phyloP scores from a whole-genome alignment of 495 filamentous ascomycete species.

The Lichina pygmaea region DNA sequence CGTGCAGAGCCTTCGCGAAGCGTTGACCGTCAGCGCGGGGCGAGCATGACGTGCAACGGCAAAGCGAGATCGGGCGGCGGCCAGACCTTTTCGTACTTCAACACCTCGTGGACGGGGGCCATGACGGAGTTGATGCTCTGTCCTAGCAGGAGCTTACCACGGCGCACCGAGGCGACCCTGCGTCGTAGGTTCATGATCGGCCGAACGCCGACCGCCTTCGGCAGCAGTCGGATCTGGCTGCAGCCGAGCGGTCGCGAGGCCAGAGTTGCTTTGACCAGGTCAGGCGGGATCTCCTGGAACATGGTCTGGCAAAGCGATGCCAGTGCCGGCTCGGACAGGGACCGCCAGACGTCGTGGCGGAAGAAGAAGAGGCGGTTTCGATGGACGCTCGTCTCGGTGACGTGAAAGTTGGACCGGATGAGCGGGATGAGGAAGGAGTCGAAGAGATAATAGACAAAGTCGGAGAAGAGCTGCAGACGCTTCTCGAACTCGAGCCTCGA shows the following conservation, averaged over 20 bases:
- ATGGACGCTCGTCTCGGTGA: conserved; percentile 69
- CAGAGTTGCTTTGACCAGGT: conserved; percentile 28
- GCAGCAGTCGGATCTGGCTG: conserved; percentile 55
- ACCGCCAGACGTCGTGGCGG: conserved; percentile 74
- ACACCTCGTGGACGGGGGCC: conserved; percentile 43
- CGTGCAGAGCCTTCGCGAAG: conserved; percentile 19
- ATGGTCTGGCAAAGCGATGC: conserved; percentile 38
- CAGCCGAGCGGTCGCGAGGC: conserved; percentile 38
- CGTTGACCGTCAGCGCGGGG: not conserved
- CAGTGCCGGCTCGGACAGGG: conserved; percentile 46
- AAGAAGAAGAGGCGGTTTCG: conserved; percentile 77
- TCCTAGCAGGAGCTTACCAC: conserved; percentile 27
- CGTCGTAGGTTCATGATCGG: conserved; percentile 70
- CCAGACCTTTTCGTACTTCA: conserved; percentile 49
- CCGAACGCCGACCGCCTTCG: conserved; percentile 42
- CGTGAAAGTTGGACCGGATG: conserved; percentile 68
- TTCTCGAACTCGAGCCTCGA: conserved; percentile 48
- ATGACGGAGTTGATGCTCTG: conserved; percentile 62
- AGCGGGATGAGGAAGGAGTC: conserved; percentile 79
- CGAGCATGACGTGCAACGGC: not conserved
- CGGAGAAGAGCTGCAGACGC: conserved; percentile 49
- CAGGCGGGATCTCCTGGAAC: conserved; percentile 49
- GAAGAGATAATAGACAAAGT: conserved; percentile 78
- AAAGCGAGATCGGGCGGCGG: not conserved
- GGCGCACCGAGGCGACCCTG: conserved; percentile 22